Base-by-base conservation (phyloP, 192 early-diverging fungal genomes). In the Backusella sp. region DNA sequence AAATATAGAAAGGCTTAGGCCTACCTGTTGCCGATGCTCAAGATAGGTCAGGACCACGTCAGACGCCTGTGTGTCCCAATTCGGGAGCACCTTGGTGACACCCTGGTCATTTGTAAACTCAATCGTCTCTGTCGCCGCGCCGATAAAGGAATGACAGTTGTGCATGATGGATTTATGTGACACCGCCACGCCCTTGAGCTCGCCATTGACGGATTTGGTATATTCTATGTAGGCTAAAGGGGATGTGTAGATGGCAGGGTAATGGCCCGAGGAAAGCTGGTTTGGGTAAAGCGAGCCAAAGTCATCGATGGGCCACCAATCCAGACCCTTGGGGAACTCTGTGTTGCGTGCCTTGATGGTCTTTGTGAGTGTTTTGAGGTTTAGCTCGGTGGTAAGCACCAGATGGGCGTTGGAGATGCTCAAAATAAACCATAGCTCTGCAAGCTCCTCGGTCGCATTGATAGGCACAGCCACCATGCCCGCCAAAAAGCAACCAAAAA, bases 211-310 rank as follows among this genome's bases (percentile, higher is more conserved):
- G 67, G 90, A 90, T 76, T 95, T 96, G 74, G 91, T 91, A 69
- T 92, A 95, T 80, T 95, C 94, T 35, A 96, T 90, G 68, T 95
- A 95, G 1, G 95, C 95, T 32, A 93, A 78, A 39, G 95, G 93
- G 14, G 88, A 79, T 1, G 80, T 32, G 0, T 76, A 73, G 35
- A 88, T 86, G n/a, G 73, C 62, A 2, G 80, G 79, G 76, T 88
- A 84, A 0, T 88, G 84, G 14, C 39, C 56, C 3, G 37, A 49
- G 2, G 82, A 84, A 42, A 85, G 87, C 26, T 84, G 83, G 37
- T 71, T 26, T 2, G 79, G 87, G 74, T 84, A 86, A 74, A 79
- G 90, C 6, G 84, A 85, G 1, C 93, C 93, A 68, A 92, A 84
- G 15, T 93, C 89, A 62, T 93, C 91, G 0, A 93, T 95, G 67